Evolutionary conservation across 1,139 yeast genomes (phyloP), one percentile per base, ranked within the genome.

Genomic region (Petasospora rhodanensis): DNA sequence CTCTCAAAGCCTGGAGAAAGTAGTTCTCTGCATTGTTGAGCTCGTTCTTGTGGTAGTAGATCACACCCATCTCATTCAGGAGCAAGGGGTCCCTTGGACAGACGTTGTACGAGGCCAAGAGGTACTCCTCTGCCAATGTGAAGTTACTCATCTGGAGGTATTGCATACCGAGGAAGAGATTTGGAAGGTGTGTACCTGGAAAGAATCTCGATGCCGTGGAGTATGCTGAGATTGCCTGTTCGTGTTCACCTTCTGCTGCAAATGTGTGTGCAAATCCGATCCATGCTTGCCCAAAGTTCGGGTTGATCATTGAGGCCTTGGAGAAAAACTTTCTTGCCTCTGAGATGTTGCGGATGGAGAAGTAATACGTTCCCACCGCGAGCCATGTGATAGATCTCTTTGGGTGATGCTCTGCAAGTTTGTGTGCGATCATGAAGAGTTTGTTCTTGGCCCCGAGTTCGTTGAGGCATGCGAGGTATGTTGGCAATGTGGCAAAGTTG

Each of bases 161-260:
- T 60, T 93, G 97, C 96, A 91, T 93, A 3, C 98, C 99, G 31
- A 93, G 67, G 51, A 85, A 91, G 39, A 93, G 62, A 48, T 84
- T 79, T 3, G 98, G 98, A 31, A 89, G 61, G 58, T 91, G 97
- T 6, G 93, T 81, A 3, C 98, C 98, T 0, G 95, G 96, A 52
- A 91, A 93, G 31, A 89, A 68, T 40, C 96, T 65, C 0, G 96
- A 89, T 0, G 97, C 97, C 22, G 95, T 89, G 1, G 97, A 91
- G 59, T 89, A 93, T 0, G 98, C 98, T 40, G 96, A 81, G 14
- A 91, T 82, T 2, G 98, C 98, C 58, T 93, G 98, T 56, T 93
- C 99, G 52, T 93, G 97, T 59, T 93, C 99, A 8, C 96, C 95
- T 56, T 93, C 98, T 2, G 85, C 82, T 0, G 96, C 96, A 70